Evolutionary conservation across 306 rosid species (phyloP).

Genomic region (Boehmeria nivea): DNA sequence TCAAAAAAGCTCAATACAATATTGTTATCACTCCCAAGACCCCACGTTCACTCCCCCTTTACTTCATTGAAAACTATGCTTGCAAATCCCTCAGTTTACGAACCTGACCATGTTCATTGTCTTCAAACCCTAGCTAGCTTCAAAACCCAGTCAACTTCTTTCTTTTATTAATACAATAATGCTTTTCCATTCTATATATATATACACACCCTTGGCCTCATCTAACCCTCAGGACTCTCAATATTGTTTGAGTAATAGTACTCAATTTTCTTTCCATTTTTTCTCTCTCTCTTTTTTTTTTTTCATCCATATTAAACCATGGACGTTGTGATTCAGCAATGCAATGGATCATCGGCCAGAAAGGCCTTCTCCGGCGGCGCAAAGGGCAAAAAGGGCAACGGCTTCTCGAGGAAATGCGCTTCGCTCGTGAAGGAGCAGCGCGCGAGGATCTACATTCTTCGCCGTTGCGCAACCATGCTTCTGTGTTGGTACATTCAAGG

Average conservation of each 20-base stretch:
- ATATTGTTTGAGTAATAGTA: neutral
- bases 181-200: neutral
- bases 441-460: constrained; percentile 78
- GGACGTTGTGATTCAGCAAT: constrained; percentile 37
- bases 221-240: constrained; percentile 13
- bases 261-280: constrained; percentile 7
- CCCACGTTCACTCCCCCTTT: constrained; percentile 64
- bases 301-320: constrained; percentile 18
- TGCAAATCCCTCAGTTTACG: constrained; percentile 80
- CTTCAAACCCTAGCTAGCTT: constrained; percentile 15
- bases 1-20: neutral
- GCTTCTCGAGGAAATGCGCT: constrained; percentile 61
- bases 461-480: constrained; percentile 94
- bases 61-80: constrained; percentile 38
- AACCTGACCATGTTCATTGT: constrained; percentile 62
- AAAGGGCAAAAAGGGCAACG: constrained; percentile 39
- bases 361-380: constrained; percentile 4
- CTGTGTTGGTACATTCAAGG: constrained; percentile 93
- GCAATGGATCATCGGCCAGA: constrained; percentile 26
- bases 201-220: constrained; percentile 11
- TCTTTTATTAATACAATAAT: neutral
- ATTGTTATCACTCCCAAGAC: neutral
- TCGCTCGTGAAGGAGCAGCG: constrained; percentile 79
- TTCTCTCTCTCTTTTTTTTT: constrained; percentile 13
- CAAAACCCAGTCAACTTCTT: constrained; percentile 33